Percentiles rank a stretch among this genome's conserved stretches.
phyloP scores from a whole-genome alignment of 2,329 filamentous ascomycete species.

The Coniochaeta ligniaria region DNA sequence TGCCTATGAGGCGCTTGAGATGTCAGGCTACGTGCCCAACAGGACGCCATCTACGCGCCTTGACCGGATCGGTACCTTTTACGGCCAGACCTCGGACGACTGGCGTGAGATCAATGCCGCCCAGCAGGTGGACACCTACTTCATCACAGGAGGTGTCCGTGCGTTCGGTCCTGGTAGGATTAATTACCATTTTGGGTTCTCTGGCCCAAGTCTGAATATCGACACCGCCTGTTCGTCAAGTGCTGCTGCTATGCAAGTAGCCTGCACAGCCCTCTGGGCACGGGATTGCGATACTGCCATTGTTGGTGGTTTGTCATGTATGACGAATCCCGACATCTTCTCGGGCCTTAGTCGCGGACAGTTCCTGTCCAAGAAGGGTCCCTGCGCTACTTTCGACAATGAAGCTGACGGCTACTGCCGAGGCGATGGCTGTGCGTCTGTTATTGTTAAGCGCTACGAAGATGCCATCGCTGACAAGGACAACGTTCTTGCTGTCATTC shows the following conservation, averaged over 20 bases:
- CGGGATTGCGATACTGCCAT: constrained; percentile 77
- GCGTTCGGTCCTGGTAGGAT: constrained; percentile 49
- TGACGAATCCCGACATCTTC: constrained; percentile 78
- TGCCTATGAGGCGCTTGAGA: constrained; percentile 75
- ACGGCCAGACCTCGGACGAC: constrained; percentile 69
- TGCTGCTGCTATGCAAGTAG: constrained; percentile 62
- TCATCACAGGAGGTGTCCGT: constrained; percentile 34
- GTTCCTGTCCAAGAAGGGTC: constrained; percentile 69
- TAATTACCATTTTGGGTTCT: constrained; percentile 73
- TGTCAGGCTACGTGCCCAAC: constrained; percentile 70
- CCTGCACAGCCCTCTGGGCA: constrained; percentile 66
- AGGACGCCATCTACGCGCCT: constrained; percentile 62
- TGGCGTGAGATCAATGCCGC: constrained; percentile 69
- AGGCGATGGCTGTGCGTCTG: constrained; percentile 65
- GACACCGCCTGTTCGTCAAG: constrained; percentile 77
- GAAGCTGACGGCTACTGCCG: constrained; percentile 78
- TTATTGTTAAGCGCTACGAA: constrained; percentile 72
- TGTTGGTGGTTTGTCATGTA: constrained; percentile 69
- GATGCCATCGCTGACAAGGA: constrained; percentile 74
- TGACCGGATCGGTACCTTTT: constrained; percentile 62
- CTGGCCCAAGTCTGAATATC: constrained; percentile 62
- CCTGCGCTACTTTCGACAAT: constrained; percentile 76
- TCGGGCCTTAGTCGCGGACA: constrained; percentile 68
- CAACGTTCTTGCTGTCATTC: constrained; percentile 68
- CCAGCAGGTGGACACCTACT: constrained; percentile 59